Conservation (phyloP, 2,329 filamentous ascomycete genomes). For the Aspergillus aculeatus region DNA sequence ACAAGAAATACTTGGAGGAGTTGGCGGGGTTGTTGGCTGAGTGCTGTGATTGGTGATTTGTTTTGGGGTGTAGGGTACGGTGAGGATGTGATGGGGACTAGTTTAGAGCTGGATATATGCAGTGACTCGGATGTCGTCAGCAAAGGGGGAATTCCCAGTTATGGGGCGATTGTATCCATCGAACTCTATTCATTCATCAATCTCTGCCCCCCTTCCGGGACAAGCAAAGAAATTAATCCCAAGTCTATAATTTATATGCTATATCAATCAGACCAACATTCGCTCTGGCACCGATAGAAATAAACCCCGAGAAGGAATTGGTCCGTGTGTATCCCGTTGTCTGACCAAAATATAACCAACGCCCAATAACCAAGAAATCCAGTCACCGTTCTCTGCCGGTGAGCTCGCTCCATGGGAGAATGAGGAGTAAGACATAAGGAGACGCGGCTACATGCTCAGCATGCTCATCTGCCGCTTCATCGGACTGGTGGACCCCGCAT, state of each 20-base stretch:
- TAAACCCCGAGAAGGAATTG: too few species aligned
- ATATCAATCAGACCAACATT: not conserved
- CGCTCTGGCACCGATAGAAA: too few species aligned
- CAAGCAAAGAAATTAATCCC: too few species aligned
- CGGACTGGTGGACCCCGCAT: conserved; percentile 59
- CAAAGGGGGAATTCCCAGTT: too few species aligned
- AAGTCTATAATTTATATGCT: too few species aligned
- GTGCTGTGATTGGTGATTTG: conserved; percentile 42
- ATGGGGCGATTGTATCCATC: too few species aligned
- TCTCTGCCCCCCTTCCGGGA: too few species aligned
- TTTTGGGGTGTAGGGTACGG: not conserved
- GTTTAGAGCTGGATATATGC: too few species aligned
- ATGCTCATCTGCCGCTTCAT: conserved; percentile 72
- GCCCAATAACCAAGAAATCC: not conserved
- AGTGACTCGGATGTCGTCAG: too few species aligned
- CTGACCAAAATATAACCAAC: not conserved
- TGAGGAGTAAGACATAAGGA: not conserved
- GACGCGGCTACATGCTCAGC: conserved; percentile 55
- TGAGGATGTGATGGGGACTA: not conserved
- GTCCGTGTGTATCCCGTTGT: not conserved
- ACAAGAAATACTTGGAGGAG: conserved; percentile 43
- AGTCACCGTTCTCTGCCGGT: too few species aligned
- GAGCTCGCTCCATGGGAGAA: not conserved
- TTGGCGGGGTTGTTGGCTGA: conserved; percentile 42
- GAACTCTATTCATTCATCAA: too few species aligned